Conservation (phyloP, 2,329 filamentous ascomycete species). For the Fusarium burgessii region DNA sequence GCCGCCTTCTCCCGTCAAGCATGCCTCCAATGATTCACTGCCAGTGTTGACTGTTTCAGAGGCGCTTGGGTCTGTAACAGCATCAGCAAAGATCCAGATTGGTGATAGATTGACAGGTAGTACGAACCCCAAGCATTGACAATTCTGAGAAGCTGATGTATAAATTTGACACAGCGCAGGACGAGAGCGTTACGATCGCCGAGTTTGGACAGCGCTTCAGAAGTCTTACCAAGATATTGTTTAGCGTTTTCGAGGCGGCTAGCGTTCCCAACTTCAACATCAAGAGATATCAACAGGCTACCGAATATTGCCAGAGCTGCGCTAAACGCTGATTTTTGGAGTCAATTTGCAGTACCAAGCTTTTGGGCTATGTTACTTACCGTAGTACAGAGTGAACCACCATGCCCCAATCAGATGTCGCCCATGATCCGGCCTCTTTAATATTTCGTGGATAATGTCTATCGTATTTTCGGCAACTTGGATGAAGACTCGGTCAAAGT, state of each 20-base stretch:
- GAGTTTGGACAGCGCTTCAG: not conserved
- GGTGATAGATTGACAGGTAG: fast-evolving
- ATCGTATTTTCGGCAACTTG: slow-evolving; percentile 19
- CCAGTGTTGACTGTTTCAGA: not conserved
- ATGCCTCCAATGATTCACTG: not conserved
- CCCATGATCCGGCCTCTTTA: slow-evolving; percentile 10
- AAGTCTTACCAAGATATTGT: not conserved
- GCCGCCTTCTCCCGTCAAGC: not conserved
- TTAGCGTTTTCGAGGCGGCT: not conserved
- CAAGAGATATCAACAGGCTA: slow-evolving; percentile 4
- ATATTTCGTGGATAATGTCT: slow-evolving; percentile 12
- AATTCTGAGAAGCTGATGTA: slow-evolving; percentile 2
- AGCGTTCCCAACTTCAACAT: not conserved
- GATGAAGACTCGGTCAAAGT: slow-evolving; percentile 10
- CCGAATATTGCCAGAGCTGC: slow-evolving; percentile 27
- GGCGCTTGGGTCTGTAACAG: not conserved
- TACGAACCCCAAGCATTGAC: not conserved
- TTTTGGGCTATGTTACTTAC: not conserved
- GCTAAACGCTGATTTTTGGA: slow-evolving; percentile 4
- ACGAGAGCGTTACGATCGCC: not conserved
- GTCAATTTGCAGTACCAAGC: not conserved
- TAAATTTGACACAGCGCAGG: not conserved
- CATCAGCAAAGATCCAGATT: fast-evolving
- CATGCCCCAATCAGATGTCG: slow-evolving; percentile 28
- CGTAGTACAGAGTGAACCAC: slow-evolving; percentile 40